These are phyloP conservation scores for Rhodocollybia butyracea DNA, from an alignment of 768 basidiomycete species.

Conservation along the genomic window DNA sequence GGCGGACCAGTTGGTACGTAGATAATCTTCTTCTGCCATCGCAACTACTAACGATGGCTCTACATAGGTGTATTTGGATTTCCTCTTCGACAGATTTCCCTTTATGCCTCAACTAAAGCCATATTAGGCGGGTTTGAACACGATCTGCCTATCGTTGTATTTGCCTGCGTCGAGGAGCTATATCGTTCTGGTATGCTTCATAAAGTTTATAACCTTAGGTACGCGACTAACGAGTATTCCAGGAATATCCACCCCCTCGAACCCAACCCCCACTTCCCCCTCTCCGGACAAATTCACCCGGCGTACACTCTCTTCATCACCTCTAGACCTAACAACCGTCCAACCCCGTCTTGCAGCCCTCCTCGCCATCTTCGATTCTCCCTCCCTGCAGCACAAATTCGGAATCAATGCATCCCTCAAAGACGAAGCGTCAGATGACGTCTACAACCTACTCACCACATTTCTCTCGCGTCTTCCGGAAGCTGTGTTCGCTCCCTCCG, in stretches of 20 bases:
- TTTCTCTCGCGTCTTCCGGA: conserved; percentile 40
- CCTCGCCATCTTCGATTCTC: conserved; percentile 16
- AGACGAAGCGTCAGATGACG: conserved; percentile 34
- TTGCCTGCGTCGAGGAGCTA: conserved; percentile 39
- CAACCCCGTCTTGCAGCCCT: conserved; percentile 29
- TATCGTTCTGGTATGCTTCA: conserved; percentile 31
- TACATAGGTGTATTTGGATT: conserved; percentile 32
- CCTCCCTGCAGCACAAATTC: conserved; percentile 17
- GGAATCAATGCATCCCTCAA: conserved; percentile 26
- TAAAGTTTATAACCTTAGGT: not conserved
- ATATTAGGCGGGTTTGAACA: conserved; percentile 34
- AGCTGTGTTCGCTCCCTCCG: conserved; percentile 28
- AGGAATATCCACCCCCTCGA: conserved; percentile 1
- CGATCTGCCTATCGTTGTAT: conserved; percentile 36
- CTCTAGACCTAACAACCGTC: not conserved
- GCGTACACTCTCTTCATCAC: not conserved
- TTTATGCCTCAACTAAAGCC: conserved; percentile 30
- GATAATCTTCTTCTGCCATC: not conserved
- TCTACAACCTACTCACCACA: conserved; percentile 37
- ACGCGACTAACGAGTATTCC: not conserved
- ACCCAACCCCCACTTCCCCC: conserved; percentile 9
- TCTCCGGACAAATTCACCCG: not conserved
- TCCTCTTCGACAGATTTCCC: conserved; percentile 29
- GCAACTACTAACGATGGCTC: not conserved
- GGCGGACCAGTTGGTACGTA: conserved; percentile 10